Evolutionary conservation across 352 stramenopile species (phyloP).

Genomic region (Phytophthora ramorum): DNA sequence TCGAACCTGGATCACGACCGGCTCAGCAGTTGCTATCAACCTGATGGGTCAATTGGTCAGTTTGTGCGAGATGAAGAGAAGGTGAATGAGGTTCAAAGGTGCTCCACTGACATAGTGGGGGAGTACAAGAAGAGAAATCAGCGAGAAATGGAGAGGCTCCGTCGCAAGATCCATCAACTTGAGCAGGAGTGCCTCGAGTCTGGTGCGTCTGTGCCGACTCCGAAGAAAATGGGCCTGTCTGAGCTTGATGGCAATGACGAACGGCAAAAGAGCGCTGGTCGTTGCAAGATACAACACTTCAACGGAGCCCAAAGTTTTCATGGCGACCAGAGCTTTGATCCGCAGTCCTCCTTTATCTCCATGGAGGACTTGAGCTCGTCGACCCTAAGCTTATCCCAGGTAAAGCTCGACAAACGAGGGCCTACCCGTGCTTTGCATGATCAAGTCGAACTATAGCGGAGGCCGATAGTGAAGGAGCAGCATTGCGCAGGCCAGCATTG

Average conservation of each 20-base stretch:
- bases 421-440: constrained; percentile 47
- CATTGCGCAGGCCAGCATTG: constrained; percentile 30
- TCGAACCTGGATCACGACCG: constrained; percentile 43
- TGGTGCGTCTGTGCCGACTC: constrained; percentile 52
- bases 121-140: constrained; percentile 50
- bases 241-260: constrained; percentile 42
- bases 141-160: constrained; percentile 51
- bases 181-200: constrained; percentile 64
- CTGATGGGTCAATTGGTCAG: constrained; percentile 11
- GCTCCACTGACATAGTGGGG: constrained; percentile 44
- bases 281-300: constrained; percentile 7
- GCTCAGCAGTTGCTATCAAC: constrained; percentile 25
- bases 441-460: constrained; percentile 50
- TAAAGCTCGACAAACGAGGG: constrained; percentile 44
- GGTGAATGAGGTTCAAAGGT: constrained; percentile 38
- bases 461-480: constrained; percentile 52
- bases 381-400: constrained; percentile 35
- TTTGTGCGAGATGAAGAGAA: constrained; percentile 14
- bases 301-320: constrained; percentile 5
- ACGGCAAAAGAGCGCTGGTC: background rate
- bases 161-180: constrained; percentile 45
- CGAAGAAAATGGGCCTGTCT: constrained; percentile 51
- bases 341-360: constrained; percentile 28
- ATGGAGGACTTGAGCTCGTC: constrained; percentile 36
- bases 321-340: constrained; percentile 18